phyloP scores from a whole-genome alignment of 2,329 filamentous ascomycete species.

The Dactylonectria estremocensis region DNA sequence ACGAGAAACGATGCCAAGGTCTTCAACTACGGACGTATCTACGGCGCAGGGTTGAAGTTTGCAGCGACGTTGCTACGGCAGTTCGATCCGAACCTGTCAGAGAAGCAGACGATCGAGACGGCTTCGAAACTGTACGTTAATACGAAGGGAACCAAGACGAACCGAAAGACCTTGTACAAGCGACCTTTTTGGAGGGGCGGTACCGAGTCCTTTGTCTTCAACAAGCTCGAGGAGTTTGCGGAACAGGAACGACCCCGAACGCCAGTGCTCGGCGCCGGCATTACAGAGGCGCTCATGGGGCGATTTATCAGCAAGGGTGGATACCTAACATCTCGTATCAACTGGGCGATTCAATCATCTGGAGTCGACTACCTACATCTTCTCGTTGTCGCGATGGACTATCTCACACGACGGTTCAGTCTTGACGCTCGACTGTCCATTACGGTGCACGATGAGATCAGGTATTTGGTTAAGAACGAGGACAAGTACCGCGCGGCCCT shows the following conservation, averaged over 20 bases:
- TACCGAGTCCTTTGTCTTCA: constrained; percentile 98
- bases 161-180: constrained; percentile 78
- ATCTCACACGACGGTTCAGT: constrained; percentile 87
- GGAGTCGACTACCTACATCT: constrained; percentile 98
- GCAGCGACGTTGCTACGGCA: constrained; percentile 91
- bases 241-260: constrained; percentile 93
- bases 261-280: constrained; percentile 92
- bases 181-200: constrained; percentile 94
- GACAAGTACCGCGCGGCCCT: constrained; percentile 93
- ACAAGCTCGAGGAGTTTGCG: constrained; percentile 97
- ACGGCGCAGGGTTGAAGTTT: constrained; percentile 96
- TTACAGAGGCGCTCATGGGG: constrained; percentile 94
- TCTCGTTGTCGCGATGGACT: constrained; percentile 94
- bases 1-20: constrained; percentile 96
- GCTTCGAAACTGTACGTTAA: constrained; percentile 87
- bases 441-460: constrained; percentile 97
- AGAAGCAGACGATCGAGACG: constrained; percentile 81
- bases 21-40: constrained; percentile 99
- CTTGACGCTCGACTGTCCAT: constrained; percentile 89
- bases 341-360: constrained; percentile 98
- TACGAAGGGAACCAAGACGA: constrained; percentile 92
- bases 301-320: constrained; percentile 89
- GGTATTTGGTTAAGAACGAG: constrained; percentile 88
- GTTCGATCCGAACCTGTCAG: constrained; percentile 89
- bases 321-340: constrained; percentile 96